These are phyloP conservation scores for Leishmania guyanensis DNA, from an alignment of 208 protist genomes.

Conservation along the genomic window DNA sequence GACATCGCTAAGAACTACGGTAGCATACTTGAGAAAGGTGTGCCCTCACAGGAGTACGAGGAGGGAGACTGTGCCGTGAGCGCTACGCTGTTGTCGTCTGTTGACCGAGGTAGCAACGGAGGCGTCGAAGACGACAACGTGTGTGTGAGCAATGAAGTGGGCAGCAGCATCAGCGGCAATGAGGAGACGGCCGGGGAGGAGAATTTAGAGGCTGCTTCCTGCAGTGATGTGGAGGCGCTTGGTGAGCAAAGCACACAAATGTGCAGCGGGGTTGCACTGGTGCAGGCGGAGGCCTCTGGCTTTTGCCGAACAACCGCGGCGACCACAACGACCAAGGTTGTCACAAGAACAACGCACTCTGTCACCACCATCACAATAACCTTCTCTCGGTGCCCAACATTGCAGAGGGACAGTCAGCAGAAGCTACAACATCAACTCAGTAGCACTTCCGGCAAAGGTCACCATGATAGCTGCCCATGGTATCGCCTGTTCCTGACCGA, in stretches of 20 bases:
- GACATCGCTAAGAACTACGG: neutral
- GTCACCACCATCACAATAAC: slow-evolving; percentile 27
- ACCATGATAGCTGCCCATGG: slow-evolving; percentile 28
- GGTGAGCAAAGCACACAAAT: neutral
- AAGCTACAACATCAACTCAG: neutral
- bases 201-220: neutral
- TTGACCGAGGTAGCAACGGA: neutral
- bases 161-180: neutral
- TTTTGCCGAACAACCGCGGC: neutral
- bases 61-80: neutral
- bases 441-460: neutral
- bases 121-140: neutral
- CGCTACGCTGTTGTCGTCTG: neutral
- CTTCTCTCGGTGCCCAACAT: slow-evolving; percentile 19
- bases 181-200: neutral
- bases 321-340: slow-evolving; percentile 5
- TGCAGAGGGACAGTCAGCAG: neutral
- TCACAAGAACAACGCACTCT: neutral
- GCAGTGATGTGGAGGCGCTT: too few species aligned
- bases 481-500: slow-evolving; percentile 23
- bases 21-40: neutral
- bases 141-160: neutral
- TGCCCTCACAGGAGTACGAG: neutral
- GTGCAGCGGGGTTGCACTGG: neutral
- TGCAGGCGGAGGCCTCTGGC: neutral